These are phyloP conservation scores for Schizonepeta tenuifolia DNA, from an alignment of 257 asterid genomes.

Conservation along the genomic window DNA sequence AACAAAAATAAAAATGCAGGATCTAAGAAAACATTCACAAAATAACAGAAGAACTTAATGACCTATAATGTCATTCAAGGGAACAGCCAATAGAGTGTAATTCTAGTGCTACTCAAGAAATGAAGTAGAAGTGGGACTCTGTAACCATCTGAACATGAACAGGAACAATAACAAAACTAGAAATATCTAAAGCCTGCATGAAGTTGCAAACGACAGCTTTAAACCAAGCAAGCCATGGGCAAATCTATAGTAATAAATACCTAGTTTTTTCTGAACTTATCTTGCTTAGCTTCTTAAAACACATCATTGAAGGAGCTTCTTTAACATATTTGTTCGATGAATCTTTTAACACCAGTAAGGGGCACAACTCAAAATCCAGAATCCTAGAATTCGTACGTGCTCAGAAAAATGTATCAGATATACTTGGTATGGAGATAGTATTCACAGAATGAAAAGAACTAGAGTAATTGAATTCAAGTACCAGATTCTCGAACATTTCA, in stretches of 20 bases:
- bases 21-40: slow-evolving; percentile 22
- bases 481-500: neutral
- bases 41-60: neutral
- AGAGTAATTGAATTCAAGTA: slow-evolving; percentile 1
- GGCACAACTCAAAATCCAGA: neutral
- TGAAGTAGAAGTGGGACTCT: neutral
- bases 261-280: neutral
- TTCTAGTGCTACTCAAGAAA: slow-evolving; percentile 9
- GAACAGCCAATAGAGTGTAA: neutral
- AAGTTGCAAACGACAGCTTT: neutral
- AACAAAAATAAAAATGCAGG: slow-evolving; percentile 1
- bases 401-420: neutral
- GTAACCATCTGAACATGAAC: neutral
- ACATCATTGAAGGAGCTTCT: neutral
- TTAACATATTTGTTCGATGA: neutral
- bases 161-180: neutral
- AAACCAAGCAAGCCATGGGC: slow-evolving; percentile 10
- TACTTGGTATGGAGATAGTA: neutral
- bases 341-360: neutral
- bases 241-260: slow-evolving; percentile 2
- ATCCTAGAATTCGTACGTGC: neutral
- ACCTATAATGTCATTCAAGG: neutral
- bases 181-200: slow-evolving; percentile 1
- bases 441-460: slow-evolving; percentile 2
- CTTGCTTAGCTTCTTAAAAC: neutral